phyloP scores from a whole-genome alignment of 2,329 filamentous ascomycete species.

The Eurotiales sp. region DNA sequence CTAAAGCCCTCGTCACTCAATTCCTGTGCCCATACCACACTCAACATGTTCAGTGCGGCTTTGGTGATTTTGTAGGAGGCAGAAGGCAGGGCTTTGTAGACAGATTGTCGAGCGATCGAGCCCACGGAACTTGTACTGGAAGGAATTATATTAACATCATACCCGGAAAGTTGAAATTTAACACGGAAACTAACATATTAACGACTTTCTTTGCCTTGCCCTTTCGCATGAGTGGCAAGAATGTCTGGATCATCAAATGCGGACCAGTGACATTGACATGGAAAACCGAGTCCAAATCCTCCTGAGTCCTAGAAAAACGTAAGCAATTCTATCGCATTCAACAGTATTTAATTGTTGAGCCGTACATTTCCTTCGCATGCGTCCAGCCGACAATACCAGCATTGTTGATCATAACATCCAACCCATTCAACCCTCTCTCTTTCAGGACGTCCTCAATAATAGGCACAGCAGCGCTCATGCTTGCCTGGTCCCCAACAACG shows the following conservation, averaged over 20 bases:
- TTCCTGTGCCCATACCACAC: constrained; percentile 22
- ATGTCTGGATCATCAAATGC: constrained; percentile 38
- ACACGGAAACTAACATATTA: constrained; percentile 38
- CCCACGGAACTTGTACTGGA: constrained; percentile 41
- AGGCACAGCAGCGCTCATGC: constrained; percentile 31
- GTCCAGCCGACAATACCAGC: constrained; percentile 22
- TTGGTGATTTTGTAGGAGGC: constrained; percentile 47
- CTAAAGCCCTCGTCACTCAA: constrained; percentile 4
- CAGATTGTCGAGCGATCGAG: constrained; percentile 32
- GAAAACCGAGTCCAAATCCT: constrained; percentile 36
- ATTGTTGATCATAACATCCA: constrained; percentile 32
- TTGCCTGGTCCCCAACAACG: constrained; percentile 33
- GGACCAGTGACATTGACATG: constrained; percentile 40
- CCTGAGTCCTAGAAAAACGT: constrained; percentile 23
- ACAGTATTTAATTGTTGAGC: not conserved
- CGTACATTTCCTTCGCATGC: constrained; percentile 22
- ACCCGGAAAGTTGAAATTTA: not conserved
- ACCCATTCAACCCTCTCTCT: constrained; percentile 28
- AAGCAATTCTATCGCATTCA: not conserved
- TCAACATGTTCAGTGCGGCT: constrained; percentile 48
- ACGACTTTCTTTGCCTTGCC: constrained; percentile 41
- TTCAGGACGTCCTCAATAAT: constrained; percentile 29
- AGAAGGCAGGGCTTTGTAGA: constrained; percentile 19
- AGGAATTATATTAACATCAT: not conserved
- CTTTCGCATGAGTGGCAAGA: constrained; percentile 37